A percentile compares a stretch with the other conserved stretches of the same genome.
phyloP scores from a whole-genome alignment of 345 rosid genomes.

The Gynandropsis gynandra region DNA sequence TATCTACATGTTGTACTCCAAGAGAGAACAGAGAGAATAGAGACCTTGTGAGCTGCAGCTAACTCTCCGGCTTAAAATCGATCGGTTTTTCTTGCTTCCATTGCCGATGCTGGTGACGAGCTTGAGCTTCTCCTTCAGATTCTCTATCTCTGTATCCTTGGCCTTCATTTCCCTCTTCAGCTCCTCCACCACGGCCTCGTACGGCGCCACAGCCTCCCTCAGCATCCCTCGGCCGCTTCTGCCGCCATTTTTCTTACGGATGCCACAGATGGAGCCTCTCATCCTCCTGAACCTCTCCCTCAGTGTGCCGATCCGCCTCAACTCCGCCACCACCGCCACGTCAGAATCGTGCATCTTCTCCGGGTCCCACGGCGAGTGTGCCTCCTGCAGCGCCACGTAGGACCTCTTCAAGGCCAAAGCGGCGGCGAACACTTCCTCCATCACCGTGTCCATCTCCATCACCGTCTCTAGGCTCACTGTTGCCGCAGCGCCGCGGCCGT shows the following conservation, averaged over 20 bases:
- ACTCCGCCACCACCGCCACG: conserved; percentile 68
- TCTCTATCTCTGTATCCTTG: conserved; percentile 62
- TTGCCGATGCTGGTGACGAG: conserved; percentile 21
- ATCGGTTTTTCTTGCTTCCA: conserved; percentile 54
- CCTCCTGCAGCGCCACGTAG: conserved; percentile 67
- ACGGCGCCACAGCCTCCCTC: conserved; percentile 91
- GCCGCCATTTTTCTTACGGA: too few relatives aligned
- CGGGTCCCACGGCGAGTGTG: conserved; percentile 96
- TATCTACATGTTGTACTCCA: too few relatives aligned
- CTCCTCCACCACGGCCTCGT: conserved; percentile 86
- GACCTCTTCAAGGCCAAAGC: conserved; percentile 65
- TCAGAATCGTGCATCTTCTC: conserved; percentile 85
- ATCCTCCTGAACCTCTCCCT: conserved; percentile 71
- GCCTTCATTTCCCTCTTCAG: conserved; percentile 72
- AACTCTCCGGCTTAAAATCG: conserved; percentile 62
- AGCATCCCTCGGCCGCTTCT: conserved; percentile 45
- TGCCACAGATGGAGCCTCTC: conserved; percentile 27
- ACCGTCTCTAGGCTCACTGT: conserved; percentile 19
- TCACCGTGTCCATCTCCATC: conserved; percentile 50
- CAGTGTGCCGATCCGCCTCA: conserved; percentile 57
- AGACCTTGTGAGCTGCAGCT: conserved; percentile 49
- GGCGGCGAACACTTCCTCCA: conserved; percentile 73
- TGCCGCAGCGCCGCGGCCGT: conserved; percentile 8
- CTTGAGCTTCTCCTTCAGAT: conserved; percentile 65
- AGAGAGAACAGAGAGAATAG: background rate